These are phyloP conservation scores for Phycomyces blakesleeanus DNA, from an alignment of 192 early-diverging fungal species.

Conservation along the genomic window DNA sequence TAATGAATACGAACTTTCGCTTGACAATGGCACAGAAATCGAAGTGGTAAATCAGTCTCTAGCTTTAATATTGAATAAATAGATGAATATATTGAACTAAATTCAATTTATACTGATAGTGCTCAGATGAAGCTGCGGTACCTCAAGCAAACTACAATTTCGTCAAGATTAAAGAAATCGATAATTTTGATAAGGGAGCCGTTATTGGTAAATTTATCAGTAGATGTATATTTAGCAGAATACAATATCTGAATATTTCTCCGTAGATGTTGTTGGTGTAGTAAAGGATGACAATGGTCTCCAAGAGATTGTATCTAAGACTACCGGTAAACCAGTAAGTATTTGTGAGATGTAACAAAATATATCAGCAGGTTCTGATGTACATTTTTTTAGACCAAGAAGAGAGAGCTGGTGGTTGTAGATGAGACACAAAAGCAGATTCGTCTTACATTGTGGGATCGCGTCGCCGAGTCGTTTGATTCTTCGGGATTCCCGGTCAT, in stretches of 20 bases:
- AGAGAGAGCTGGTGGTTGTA: conserved; percentile 79
- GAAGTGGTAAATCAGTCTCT: conserved; percentile 33
- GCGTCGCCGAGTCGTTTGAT: conserved; percentile 68
- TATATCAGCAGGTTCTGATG: no score
- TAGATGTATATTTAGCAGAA: neutral
- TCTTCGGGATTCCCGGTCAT: conserved; percentile 54
- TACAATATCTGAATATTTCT: neutral
- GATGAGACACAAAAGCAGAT: conserved; percentile 72
- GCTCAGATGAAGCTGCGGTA: conserved; percentile 42
- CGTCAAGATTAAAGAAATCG: conserved; percentile 64
- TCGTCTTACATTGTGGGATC: conserved; percentile 83
- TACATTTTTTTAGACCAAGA: conserved; percentile 50
- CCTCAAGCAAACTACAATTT: conserved; percentile 60
- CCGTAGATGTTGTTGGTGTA: conserved; percentile 76
- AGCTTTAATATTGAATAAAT: neutral
- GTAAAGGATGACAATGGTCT: conserved; percentile 59
- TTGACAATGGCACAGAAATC: conserved; percentile 71
- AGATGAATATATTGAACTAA: neutral
- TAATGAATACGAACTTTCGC: conserved; percentile 90
- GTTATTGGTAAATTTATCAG: conserved; percentile 54
- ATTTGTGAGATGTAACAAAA: no score
- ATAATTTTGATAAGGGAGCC: conserved; percentile 64
- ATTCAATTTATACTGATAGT: conserved; percentile 56
- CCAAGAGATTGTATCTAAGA: conserved; percentile 58
- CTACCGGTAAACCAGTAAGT: conserved; percentile 51